Percentiles rank a stretch among this genome's conserved stretches.
Conservation (phyloP, 768 basidiomycete genomes). For the Gyrodon lividus region DNA sequence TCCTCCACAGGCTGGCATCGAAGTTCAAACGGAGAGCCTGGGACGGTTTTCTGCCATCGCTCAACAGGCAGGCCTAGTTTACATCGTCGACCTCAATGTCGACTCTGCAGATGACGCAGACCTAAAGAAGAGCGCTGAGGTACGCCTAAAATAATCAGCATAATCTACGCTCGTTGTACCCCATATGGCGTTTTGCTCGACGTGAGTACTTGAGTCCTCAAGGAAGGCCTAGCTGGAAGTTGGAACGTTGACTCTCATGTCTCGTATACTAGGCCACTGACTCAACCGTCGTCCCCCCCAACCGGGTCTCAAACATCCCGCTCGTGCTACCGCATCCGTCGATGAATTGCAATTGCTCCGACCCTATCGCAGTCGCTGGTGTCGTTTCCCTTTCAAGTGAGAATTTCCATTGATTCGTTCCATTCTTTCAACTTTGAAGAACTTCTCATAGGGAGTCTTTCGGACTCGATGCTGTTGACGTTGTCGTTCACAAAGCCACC, state of each 20-base stretch:
- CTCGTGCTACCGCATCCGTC: conserved; percentile 35
- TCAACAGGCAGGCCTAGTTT: conserved; percentile 50
- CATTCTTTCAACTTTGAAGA: background rate
- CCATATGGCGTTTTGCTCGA: conserved; percentile 49
- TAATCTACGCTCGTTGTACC: conserved; percentile 46
- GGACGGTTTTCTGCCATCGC: conserved; percentile 50
- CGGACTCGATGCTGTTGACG: conserved; percentile 42
- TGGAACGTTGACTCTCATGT: background rate
- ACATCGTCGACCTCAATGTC: conserved; percentile 53
- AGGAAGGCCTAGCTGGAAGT: background rate
- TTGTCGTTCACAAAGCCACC: conserved; percentile 35
- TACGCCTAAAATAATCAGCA: conserved; percentile 45
- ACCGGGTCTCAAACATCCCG: conserved; percentile 43
- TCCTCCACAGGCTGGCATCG: conserved; percentile 41
- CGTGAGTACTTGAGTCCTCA: conserved; percentile 36
- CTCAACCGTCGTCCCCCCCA: conserved; percentile 54
- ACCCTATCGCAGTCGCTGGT: conserved; percentile 46
- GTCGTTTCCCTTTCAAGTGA: conserved; percentile 43
- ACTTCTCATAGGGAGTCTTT: conserved; percentile 38
- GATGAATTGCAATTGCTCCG: conserved; percentile 43
- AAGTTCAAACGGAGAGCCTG: conserved; percentile 46
- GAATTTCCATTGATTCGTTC: background rate
- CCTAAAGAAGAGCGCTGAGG: conserved; percentile 43
- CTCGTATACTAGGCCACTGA: conserved; percentile 37
- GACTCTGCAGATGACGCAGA: conserved; percentile 49